Evolutionary conservation across 495 filamentous ascomycete species (phyloP).

Genomic region (Trypethelium eluteriae): DNA sequence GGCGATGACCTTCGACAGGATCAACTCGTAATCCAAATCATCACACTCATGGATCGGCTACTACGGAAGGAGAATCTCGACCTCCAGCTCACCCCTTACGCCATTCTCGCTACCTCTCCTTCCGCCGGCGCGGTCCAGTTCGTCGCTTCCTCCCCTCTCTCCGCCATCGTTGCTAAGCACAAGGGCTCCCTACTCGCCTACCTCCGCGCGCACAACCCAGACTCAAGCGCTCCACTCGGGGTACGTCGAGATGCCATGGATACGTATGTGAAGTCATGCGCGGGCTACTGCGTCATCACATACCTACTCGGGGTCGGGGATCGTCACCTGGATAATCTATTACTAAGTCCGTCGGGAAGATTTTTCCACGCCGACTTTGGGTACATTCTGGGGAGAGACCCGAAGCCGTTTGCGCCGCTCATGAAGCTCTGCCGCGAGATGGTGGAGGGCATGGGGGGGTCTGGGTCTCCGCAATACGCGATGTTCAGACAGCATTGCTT

Average conservation of each 20-base stretch:
- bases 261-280: slow-evolving; percentile 90
- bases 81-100: slow-evolving; percentile 89
- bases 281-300: slow-evolving; percentile 97
- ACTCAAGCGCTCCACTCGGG: slow-evolving; percentile 62
- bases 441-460: slow-evolving; percentile 95
- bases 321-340: slow-evolving; percentile 90
- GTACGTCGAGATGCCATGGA: slow-evolving; percentile 91
- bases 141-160: slow-evolving; percentile 74
- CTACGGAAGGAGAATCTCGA: slow-evolving; percentile 96
- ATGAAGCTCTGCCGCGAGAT: slow-evolving; percentile 98
- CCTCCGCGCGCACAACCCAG: slow-evolving; percentile 80
- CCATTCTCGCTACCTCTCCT: slow-evolving; percentile 85
- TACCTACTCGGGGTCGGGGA: slow-evolving; percentile 98
- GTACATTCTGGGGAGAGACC: slow-evolving; percentile 94
- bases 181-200: slow-evolving; percentile 76
- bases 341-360: slow-evolving; percentile 80
- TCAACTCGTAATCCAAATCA: slow-evolving; percentile 96
- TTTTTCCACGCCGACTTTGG: slow-evolving; percentile 99
- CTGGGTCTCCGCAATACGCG: slow-evolving; percentile 51
- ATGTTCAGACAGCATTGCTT: slow-evolving; percentile 94
- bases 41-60: slow-evolving; percentile 94
- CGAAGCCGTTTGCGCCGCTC: slow-evolving; percentile 90
- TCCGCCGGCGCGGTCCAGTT: slow-evolving; percentile 89
- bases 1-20: slow-evolving; percentile 96
- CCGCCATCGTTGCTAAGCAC: slow-evolving; percentile 69